A percentile compares a stretch with the other conserved stretches of the same genome.
phyloP scores from a whole-genome alignment of 106 monocot genomes.

The Dioscorea dumetorum region DNA sequence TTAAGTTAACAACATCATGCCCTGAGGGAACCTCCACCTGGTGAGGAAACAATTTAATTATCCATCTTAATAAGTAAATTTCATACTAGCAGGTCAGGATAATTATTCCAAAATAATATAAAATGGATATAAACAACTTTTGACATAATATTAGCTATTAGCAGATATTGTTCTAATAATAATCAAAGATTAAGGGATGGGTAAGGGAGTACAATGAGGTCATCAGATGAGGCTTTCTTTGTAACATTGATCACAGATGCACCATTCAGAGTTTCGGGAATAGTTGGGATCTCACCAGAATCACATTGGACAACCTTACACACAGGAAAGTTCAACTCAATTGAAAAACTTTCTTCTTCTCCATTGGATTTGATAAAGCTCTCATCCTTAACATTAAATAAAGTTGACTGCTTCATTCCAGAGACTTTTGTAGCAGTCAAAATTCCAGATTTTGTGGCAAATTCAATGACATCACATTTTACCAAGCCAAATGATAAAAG shows the following conservation, averaged over 20 bases:
- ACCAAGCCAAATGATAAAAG: slow-evolving; percentile 46
- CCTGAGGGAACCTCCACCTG: slow-evolving; percentile 35
- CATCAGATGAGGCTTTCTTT: slow-evolving; percentile 22
- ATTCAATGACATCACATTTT: slow-evolving; percentile 45
- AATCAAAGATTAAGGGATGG: no score
- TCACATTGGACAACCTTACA: slow-evolving; percentile 29
- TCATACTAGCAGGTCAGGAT: no score
- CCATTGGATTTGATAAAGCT: neutral
- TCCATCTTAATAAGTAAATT: no score
- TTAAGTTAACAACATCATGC: slow-evolving; percentile 20
- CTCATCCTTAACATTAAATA: slow-evolving; percentile 2
- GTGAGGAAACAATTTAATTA: no score
- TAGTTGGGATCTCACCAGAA: slow-evolving; percentile 30
- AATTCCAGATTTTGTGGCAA: slow-evolving; percentile 62
- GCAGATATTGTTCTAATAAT: no score
- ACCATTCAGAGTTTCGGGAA: slow-evolving; percentile 55
- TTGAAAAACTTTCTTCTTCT: slow-evolving; percentile 26
- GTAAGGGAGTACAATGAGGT: slow-evolving; percentile 21
- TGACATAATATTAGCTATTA: no score
- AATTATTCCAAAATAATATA: no score
- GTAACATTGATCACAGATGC: slow-evolving; percentile 33
- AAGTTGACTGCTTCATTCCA: neutral
- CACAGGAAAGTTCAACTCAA: slow-evolving; percentile 80
- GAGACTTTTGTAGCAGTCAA: slow-evolving; percentile 56
- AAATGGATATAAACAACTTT: no score